Evolutionary conservation across 352 stramenopile genomes (phyloP).

Genomic region (Globisporangium parvum): DNA sequence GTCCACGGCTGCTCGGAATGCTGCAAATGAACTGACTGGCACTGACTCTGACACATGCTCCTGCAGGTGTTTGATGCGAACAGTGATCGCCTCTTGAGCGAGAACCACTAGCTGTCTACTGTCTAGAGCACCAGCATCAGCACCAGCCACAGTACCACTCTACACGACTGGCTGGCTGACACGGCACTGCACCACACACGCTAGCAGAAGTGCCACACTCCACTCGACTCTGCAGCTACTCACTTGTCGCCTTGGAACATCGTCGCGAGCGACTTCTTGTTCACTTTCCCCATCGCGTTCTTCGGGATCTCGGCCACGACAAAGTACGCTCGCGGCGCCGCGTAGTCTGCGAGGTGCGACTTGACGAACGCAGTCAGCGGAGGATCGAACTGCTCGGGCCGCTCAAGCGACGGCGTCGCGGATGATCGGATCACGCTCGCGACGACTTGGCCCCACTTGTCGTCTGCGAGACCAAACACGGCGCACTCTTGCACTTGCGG

Average conservation of each 20-base stretch:
- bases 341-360: slow-evolving; percentile 76
- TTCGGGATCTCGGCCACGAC: slow-evolving; percentile 84
- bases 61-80: too few relatives aligned
- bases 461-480: slow-evolving; percentile 81
- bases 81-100: too few relatives aligned
- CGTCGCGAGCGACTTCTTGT: slow-evolving; percentile 85
- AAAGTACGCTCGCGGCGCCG: slow-evolving; percentile 66
- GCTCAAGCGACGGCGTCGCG: slow-evolving; percentile 7
- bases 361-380: slow-evolving; percentile 47
- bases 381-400: slow-evolving; percentile 17
- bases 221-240: not conserved
- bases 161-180: too few relatives aligned
- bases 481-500: slow-evolving; percentile 72
- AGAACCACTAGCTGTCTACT: too few relatives aligned
- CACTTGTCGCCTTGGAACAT: slow-evolving; percentile 12
- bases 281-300: slow-evolving; percentile 93
- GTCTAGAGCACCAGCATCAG: too few relatives aligned
- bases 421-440: slow-evolving; percentile 42
- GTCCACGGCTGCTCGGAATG: too few relatives aligned
- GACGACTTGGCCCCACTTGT: slow-evolving; percentile 83
- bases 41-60: too few relatives aligned
- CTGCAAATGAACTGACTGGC: too few relatives aligned
- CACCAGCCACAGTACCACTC: too few relatives aligned
- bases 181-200: too few relatives aligned
- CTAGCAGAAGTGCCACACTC: too few relatives aligned